Conservation (phyloP, 495 filamentous ascomycete genomes). For the Bryoglossum gracile region DNA sequence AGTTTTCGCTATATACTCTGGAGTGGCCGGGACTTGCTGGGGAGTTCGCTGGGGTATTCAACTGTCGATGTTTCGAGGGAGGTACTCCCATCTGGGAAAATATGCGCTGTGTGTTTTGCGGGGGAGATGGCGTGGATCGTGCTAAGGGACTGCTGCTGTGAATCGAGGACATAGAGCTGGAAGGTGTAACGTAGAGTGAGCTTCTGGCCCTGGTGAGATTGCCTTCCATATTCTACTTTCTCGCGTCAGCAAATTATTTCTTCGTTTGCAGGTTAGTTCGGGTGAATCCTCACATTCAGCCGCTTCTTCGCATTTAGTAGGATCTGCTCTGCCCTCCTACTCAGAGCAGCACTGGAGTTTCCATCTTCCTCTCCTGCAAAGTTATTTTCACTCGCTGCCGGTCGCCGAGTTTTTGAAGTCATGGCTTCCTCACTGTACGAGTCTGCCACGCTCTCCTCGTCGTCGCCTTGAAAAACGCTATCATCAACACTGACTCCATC, state of each 20-base stretch:
- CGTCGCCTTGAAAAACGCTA: constrained; percentile 50
- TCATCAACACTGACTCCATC: constrained; percentile 49
- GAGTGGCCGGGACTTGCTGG: constrained; percentile 41
- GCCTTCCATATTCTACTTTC: constrained; percentile 75
- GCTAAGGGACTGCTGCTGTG: constrained; percentile 27
- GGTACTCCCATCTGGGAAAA: constrained; percentile 17
- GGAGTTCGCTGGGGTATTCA: constrained; percentile 23
- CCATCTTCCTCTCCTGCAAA: constrained; percentile 31
- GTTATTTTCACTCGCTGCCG: constrained; percentile 12
- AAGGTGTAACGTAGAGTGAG: constrained; percentile 55
- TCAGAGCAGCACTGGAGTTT: constrained; percentile 66
- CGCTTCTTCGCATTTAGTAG: constrained; percentile 84
- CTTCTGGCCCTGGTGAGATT: constrained; percentile 76
- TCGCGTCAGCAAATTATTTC: constrained; percentile 5
- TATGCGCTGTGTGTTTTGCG: constrained; percentile 10
- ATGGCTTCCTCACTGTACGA: constrained; percentile 21
- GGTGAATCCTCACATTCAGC: constrained; percentile 75
- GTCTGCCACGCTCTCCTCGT: constrained; percentile 51
- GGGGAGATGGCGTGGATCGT: constrained; percentile 25
- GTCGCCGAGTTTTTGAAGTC: constrained; percentile 17
- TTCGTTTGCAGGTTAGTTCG: constrained; percentile 2
- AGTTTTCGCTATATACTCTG: constrained; percentile 51
- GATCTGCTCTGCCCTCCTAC: constrained; percentile 77
- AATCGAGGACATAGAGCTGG: constrained; percentile 43
- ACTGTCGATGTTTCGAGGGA: constrained; percentile 32